Percentiles rank a stretch among this genome's conserved stretches.
phyloP scores from a whole-genome alignment of 371 early-diverging fungal genomes.

The Homolaphlyctis polyrhiza region DNA sequence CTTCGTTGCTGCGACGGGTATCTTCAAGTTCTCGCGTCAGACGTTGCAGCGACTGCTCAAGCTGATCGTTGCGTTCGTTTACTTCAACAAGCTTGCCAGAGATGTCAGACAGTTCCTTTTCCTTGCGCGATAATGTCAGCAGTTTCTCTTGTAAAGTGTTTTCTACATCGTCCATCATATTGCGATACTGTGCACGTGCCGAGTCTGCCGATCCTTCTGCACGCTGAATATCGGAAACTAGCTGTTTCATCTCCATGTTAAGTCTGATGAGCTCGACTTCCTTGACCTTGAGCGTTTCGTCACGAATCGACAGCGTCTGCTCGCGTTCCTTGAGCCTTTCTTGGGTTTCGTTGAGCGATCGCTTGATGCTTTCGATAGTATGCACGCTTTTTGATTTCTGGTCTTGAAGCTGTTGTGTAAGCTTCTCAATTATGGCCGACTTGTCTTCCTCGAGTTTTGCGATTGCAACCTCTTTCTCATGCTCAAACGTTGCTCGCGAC shows the following conservation, averaged over 20 bases:
- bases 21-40: neutral
- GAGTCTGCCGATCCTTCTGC: slow-evolving; percentile 10
- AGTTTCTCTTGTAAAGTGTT: slow-evolving; percentile 27
- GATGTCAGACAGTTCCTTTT: slow-evolving; percentile 22
- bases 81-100: slow-evolving; percentile 19
- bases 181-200: slow-evolving; percentile 14
- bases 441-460: slow-evolving; percentile 12
- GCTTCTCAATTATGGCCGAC: slow-evolving; percentile 14
- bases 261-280: slow-evolving; percentile 19
- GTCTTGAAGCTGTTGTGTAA: slow-evolving; percentile 15
- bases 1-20: neutral
- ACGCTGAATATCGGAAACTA: slow-evolving; percentile 14
- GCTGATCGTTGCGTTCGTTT: neutral
- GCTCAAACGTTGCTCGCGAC: neutral
- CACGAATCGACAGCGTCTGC: neutral
- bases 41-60: neutral
- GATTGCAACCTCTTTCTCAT: neutral
- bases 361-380: slow-evolving; percentile 17
- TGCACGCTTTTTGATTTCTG: slow-evolving; percentile 13
- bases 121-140: slow-evolving; percentile 20
- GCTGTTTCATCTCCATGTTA: slow-evolving; percentile 7
- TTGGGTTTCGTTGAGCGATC: slow-evolving; percentile 16
- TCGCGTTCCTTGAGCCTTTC: slow-evolving; percentile 8
- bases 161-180: slow-evolving; percentile 20
- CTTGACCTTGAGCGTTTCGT: neutral